phyloP scores from a whole-genome alignment of 768 basidiomycete species.

The Gloeophyllum trabeum region DNA sequence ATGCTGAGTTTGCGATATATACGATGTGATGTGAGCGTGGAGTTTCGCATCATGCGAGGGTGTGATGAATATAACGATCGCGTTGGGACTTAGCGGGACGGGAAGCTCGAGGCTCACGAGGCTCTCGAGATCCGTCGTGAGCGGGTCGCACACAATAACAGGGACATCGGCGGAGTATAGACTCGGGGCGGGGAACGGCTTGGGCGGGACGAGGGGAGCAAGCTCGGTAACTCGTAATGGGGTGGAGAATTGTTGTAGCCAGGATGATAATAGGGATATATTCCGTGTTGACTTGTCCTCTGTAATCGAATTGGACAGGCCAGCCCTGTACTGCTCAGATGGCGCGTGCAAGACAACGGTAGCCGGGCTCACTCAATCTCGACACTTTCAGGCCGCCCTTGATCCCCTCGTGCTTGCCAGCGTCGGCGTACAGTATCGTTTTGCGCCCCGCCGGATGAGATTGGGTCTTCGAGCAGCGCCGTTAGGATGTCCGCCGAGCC shows the following conservation, averaged over 20 bases:
- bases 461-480: constrained; percentile 62
- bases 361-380: no score
- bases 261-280: constrained; percentile 32
- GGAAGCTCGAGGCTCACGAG: constrained; percentile 16
- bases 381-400: no score
- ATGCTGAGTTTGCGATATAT: neutral
- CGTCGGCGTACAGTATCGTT: constrained; percentile 33
- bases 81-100: constrained; percentile 14
- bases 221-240: constrained; percentile 19
- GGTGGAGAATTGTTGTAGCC: constrained; percentile 43
- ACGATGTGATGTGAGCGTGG: neutral
- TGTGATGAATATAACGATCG: constrained; percentile 15
- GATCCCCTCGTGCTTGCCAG: constrained; percentile 24
- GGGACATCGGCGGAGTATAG: constrained; percentile 42
- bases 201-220: neutral
- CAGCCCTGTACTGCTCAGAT: no score
- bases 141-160: constrained; percentile 53
- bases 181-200: constrained; percentile 1
- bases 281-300: constrained; percentile 2
- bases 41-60: neutral
- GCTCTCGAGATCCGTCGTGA: constrained; percentile 34
- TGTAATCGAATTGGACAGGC: neutral
- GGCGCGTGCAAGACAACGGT: no score
- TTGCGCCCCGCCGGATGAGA: constrained; percentile 38
- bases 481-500: constrained; percentile 49